These are phyloP conservation scores for Lolium perenne DNA, from an alignment of 176 grass and related monocot species.

Conservation along the genomic window DNA sequence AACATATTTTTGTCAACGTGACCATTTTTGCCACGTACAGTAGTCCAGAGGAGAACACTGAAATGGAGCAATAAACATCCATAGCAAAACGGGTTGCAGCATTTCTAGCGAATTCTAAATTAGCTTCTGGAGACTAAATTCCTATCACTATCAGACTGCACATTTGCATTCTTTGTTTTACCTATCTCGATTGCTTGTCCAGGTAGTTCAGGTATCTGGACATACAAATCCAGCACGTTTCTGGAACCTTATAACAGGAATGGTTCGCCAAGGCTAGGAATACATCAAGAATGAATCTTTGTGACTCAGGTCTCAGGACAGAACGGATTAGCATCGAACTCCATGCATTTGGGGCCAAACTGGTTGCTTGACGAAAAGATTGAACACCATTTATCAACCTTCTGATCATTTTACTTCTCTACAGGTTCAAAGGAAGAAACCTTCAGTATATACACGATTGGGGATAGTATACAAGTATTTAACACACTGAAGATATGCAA, in stretches of 20 bases:
- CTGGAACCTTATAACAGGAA: slow-evolving; percentile 69
- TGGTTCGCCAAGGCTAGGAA: slow-evolving; percentile 58
- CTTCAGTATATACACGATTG: slow-evolving; percentile 5
- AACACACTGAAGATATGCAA: neutral
- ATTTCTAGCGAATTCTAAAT: neutral
- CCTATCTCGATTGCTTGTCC: slow-evolving; percentile 52
- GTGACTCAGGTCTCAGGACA: slow-evolving; percentile 60
- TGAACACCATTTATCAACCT: slow-evolving; percentile 68
- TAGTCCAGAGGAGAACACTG: neutral
- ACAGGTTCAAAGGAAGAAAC: slow-evolving; percentile 37
- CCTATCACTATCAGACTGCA: slow-evolving; percentile 1
- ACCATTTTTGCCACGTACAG: neutral
- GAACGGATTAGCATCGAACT: slow-evolving; percentile 74
- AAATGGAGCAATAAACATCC: neutral
- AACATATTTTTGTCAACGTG: neutral
- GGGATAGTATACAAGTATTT: slow-evolving; percentile 16
- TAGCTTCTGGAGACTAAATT: slow-evolving; percentile 16
- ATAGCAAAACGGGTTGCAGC: neutral
- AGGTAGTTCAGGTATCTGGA: slow-evolving; percentile 82
- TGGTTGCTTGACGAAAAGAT: slow-evolving; percentile 65
- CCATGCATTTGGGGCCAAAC: slow-evolving; percentile 81
- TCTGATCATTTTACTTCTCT: slow-evolving; percentile 75
- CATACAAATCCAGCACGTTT: slow-evolving; percentile 82
- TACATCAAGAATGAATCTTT: slow-evolving; percentile 76
- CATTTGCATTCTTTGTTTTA: slow-evolving; percentile 29